phyloP scores from a whole-genome alignment of 805 yeast species.

The Pichia thaimueangensis region DNA sequence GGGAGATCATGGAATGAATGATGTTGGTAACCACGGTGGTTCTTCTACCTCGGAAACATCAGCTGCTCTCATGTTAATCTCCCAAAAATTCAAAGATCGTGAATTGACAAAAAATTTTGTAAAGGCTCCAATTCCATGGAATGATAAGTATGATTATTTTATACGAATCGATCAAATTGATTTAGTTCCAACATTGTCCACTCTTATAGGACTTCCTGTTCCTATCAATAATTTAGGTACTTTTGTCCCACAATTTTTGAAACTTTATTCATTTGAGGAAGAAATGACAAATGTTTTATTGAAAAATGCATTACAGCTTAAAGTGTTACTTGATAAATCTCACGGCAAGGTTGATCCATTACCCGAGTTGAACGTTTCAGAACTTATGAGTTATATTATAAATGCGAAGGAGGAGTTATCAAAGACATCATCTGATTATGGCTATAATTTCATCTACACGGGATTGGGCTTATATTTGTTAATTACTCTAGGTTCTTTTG shows the following conservation, averaged over 20 bases:
- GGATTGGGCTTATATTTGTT: slow-evolving; percentile 34
- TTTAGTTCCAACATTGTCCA: slow-evolving; percentile 62
- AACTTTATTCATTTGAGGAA: slow-evolving; percentile 37
- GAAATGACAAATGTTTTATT: slow-evolving; percentile 33
- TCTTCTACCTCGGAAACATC: slow-evolving; percentile 89
- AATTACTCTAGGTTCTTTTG: slow-evolving; percentile 27
- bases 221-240: slow-evolving; percentile 75
- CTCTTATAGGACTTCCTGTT: slow-evolving; percentile 55
- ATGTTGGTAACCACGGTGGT: slow-evolving; percentile 95
- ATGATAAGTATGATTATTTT: slow-evolving; percentile 48
- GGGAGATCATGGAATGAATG: slow-evolving; percentile 98
- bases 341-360: slow-evolving; percentile 21
- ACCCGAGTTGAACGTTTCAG: slow-evolving; percentile 12
- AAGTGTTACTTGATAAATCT: slow-evolving; percentile 40
- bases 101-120: slow-evolving; percentile 16
- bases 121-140: slow-evolving; percentile 34
- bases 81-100: slow-evolving; percentile 46
- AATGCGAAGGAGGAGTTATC: slow-evolving; percentile 46
- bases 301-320: slow-evolving; percentile 56
- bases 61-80: slow-evolving; percentile 67
- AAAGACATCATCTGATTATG: slow-evolving; percentile 66
- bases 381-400: slow-evolving; percentile 31
- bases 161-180: slow-evolving; percentile 57
- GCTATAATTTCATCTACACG: slow-evolving; percentile 40
- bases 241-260: slow-evolving; percentile 51